Base-by-base conservation (phyloP, 73 alveolate species). In the Uronychia binucleata region DNA sequence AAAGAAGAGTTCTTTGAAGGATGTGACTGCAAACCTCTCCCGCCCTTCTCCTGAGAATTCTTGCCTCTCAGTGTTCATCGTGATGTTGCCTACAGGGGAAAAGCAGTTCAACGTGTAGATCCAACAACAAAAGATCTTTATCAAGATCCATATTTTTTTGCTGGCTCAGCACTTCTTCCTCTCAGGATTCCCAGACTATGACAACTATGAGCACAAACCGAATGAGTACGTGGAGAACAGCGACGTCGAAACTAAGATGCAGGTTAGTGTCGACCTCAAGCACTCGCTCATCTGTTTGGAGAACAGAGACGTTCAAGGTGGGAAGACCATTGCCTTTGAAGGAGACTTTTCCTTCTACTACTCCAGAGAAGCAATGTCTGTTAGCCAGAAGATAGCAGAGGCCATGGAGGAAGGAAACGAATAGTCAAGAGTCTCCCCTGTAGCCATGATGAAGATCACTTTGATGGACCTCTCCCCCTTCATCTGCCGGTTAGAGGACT, bases 1-100 rank as follows among this genome's bases (percentile, higher is more conserved):
- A 33, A 19, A 77, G 57, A 28, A 77, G n/a, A n/a, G n/a, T n/a
- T n/a, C n/a, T n/a, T n/a, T n/a, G n/a, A 60, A 31, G 25, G 76
- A n/a, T 8, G 32, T 60, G 60, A 57, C n/a, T n/a, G n/a, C n/a
- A n/a, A n/a, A n/a, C n/a, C n/a, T n/a, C n/a, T n/a, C n/a, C n/a
- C n/a, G 5, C 5, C 19, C 67, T 46, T 46, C 67, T 46, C 67
- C 5, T 5, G n/a, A 11, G 19, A 46, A 19, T 46, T 46, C 67
- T n/a, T 33, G 78, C 58, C 59, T 86, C 58, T 60, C 59, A 58
- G 78, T 86, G 34, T 27, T 30, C 26, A 57, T 86, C 25, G 82
- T 78, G 28, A 33, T 86, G 60, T 83, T 78, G 77, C 77, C 92
- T 0, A 85, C 83, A n/a, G 95, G 95, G 30, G 95, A 83, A 32